These are phyloP conservation scores for Alternaria brassicicola DNA, from an alignment of 2,329 filamentous ascomycete genomes.

Conservation along the genomic window DNA sequence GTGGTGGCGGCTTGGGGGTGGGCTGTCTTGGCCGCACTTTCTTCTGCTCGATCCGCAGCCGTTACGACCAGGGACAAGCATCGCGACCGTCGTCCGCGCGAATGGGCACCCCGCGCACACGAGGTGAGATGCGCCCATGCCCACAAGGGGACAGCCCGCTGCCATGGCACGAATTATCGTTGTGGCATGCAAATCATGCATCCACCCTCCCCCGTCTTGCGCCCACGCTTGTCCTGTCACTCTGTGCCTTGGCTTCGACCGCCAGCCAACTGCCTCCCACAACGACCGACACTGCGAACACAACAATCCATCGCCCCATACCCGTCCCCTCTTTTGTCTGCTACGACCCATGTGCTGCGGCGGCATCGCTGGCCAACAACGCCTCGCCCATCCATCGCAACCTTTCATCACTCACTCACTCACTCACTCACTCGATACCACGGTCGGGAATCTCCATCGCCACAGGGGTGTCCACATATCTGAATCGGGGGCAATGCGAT, in stretches of 20 bases:
- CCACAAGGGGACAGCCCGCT: conserved; percentile 23
- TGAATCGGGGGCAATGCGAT: conserved; percentile 24
- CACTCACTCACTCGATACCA: conserved; percentile 8
- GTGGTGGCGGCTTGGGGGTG: conserved; percentile 3
- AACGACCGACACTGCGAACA: conserved; percentile 4
- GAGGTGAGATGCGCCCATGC: conserved; percentile 29
- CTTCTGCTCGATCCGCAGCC: conserved; percentile 30
- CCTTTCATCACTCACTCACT: conserved; percentile 3
- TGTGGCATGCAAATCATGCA: conserved; percentile 26
- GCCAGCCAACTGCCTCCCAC: conserved; percentile 13
- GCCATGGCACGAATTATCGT: conserved; percentile 28
- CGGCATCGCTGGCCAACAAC: conserved; percentile 18
- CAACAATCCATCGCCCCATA: background rate
- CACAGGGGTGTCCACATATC: conserved; percentile 18
- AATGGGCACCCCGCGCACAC: conserved; percentile 28
- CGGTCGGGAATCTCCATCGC: conserved; percentile 23
- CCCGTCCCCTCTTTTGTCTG: background rate
- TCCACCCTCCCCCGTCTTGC: conserved; percentile 18
- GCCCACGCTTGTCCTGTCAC: conserved; percentile 24
- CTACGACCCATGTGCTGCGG: background rate
- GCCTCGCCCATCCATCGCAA: background rate
- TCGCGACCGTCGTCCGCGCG: conserved; percentile 28
- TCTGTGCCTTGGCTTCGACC: conserved; percentile 20
- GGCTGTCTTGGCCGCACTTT: background rate
- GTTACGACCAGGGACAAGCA: conserved; percentile 29